Evolutionary conservation across 768 basidiomycete species (phyloP).

Genomic region (Pleurotus cornucopiae): DNA sequence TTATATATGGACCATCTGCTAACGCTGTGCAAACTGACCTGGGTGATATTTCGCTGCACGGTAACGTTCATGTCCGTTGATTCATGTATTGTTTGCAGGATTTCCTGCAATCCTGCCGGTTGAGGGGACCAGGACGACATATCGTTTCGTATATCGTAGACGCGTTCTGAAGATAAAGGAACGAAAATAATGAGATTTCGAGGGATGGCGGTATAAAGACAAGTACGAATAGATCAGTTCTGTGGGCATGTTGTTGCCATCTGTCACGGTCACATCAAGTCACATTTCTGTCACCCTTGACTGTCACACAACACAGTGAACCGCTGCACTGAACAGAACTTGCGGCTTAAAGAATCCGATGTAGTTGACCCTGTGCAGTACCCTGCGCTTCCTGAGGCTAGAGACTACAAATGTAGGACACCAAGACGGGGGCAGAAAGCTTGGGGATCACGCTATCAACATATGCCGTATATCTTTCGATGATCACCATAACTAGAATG

Average conservation of each 20-base stretch:
- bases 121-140: constrained; percentile 83
- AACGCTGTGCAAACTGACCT: constrained; percentile 42
- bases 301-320: neutral
- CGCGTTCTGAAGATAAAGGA: constrained; percentile 29
- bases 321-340: too few species aligned
- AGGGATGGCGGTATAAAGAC: constrained; percentile 9
- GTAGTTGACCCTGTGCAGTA: too few species aligned
- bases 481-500: too few species aligned
- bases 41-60: constrained; percentile 78
- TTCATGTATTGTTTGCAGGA: constrained; percentile 86
- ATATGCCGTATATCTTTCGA: too few species aligned
- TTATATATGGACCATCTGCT: too few species aligned
- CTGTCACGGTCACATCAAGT: constrained; percentile 8
- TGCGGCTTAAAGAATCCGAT: too few species aligned
- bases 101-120: constrained; percentile 84
- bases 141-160: constrained; percentile 21
- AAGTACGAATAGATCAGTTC: constrained; percentile 8
- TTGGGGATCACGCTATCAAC: too few species aligned
- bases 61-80: constrained; percentile 77
- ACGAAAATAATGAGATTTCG: neutral
- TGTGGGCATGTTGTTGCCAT: constrained; percentile 9
- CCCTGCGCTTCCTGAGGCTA: neutral
- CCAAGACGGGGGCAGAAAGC: too few species aligned
- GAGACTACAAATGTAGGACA: neutral
- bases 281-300: neutral